Conservation (phyloP, 805 yeast genomes). For the Lipomyces japonicus region DNA sequence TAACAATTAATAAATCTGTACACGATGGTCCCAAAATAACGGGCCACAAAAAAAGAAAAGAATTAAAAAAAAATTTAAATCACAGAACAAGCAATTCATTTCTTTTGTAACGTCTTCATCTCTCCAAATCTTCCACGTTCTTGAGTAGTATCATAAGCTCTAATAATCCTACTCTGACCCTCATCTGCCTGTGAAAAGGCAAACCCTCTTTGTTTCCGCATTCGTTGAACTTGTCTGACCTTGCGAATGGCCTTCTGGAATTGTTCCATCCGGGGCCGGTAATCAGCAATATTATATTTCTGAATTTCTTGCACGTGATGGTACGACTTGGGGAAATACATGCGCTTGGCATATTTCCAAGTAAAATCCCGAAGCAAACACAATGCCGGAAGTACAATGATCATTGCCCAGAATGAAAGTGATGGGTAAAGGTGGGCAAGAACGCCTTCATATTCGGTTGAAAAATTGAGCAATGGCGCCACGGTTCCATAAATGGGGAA, state of each 20-base stretch:
- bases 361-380: constrained; percentile 83
- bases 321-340: constrained; percentile 85
- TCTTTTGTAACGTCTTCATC: constrained; percentile 33
- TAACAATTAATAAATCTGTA: too few relatives aligned
- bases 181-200: constrained; percentile 96
- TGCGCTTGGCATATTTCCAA: constrained; percentile 93
- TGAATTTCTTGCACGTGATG: constrained; percentile 97
- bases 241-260: constrained; percentile 96
- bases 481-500: constrained; percentile 83
- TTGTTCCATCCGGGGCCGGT: constrained; percentile 92
- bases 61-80: too few relatives aligned
- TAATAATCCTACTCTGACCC: constrained; percentile 84
- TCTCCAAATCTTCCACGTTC: constrained; percentile 72
- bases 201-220: constrained; percentile 97
- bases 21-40: too few relatives aligned
- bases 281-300: constrained; percentile 87
- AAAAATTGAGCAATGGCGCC: constrained; percentile 79
- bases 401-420: constrained; percentile 75
- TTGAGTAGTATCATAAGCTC: constrained; percentile 93
- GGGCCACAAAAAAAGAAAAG: too few relatives aligned
- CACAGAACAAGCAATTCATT: neutral
- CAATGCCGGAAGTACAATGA: constrained; percentile 67
- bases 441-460: constrained; percentile 80
- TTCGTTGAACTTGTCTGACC: constrained; percentile 96
- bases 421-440: constrained; percentile 72